Evolutionary conservation across 148 eudicot genomes (phyloP).

Genomic region (Oxyria digyna): DNA sequence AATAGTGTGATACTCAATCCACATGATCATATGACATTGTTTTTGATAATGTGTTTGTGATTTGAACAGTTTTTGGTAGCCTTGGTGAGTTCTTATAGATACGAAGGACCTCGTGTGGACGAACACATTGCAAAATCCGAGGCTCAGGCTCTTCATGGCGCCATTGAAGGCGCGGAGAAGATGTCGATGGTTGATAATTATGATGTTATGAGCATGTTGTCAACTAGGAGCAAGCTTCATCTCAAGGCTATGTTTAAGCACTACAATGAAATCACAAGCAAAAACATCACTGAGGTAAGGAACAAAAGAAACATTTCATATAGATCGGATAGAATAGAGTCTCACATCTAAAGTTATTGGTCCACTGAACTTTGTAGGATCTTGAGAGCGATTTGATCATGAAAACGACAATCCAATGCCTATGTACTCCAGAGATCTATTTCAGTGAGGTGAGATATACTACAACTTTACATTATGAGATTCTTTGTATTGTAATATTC

Average conservation of each 20-base stretch:
- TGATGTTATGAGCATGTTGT: constrained; percentile 49
- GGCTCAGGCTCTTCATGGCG: constrained; percentile 39
- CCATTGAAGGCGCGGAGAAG: constrained; percentile 23
- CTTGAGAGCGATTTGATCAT: constrained; percentile 23
- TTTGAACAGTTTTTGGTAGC: constrained; percentile 61
- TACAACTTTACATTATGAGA: not conserved
- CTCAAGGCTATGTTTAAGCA: constrained; percentile 39
- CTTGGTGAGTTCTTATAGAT: constrained; percentile 68
- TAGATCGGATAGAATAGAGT: no score
- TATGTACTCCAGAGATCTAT: constrained; percentile 37
- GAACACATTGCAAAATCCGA: constrained; percentile 60
- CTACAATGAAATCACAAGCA: constrained; percentile 60
- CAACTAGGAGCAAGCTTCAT: constrained; percentile 76
- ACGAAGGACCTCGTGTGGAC: constrained; percentile 56
- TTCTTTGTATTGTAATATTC: not conserved
- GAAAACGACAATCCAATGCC: constrained; percentile 43
- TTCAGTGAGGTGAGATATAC: constrained; percentile 41
- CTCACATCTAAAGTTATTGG: no score
- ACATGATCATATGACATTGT: not conserved
- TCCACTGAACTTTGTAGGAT: constrained; percentile 29
- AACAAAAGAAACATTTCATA: not conserved
- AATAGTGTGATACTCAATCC: no score
- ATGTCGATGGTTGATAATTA: constrained; percentile 31
- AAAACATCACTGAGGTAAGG: constrained; percentile 39
- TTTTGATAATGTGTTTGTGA: not conserved